These are phyloP conservation scores for Rhizophagus sp. DNA, from an alignment of 192 early-diverging fungal genomes.

Conservation along the genomic window DNA sequence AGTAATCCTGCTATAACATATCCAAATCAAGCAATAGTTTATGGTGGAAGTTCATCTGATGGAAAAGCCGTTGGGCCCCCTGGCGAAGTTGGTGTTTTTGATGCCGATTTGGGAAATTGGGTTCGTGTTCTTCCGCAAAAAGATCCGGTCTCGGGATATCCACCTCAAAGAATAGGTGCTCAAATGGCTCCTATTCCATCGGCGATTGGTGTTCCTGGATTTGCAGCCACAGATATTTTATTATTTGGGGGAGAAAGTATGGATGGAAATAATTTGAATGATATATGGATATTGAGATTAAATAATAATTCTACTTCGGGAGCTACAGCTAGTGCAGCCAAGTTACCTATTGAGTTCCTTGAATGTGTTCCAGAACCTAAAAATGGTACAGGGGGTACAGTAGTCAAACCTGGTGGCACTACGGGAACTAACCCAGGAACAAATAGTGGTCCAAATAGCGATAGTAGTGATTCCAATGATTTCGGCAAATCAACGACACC, in stretches of 20 bases:
- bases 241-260: conserved; percentile 15
- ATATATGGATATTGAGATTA: conserved; percentile 16
- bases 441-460: not conserved
- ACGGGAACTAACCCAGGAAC: not conserved
- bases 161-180: not conserved
- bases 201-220: not conserved
- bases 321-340: not conserved
- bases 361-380: not conserved
- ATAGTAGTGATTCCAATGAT: not conserved
- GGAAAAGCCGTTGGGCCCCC: not conserved
- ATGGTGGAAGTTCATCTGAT: not conserved
- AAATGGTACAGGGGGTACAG: not conserved
- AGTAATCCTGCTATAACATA: not conserved
- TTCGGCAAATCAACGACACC: not conserved
- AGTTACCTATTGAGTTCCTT: not conserved
- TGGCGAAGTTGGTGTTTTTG: conserved; percentile 20
- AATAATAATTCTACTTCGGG: not conserved
- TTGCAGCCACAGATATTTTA: not conserved
- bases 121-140: conserved; percentile 16
- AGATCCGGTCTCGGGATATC: not conserved
- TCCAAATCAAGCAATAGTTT: not conserved
- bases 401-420: not conserved
- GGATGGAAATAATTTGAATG: conserved; percentile 2
- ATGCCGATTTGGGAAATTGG: conserved; percentile 17
- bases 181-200: not conserved